phyloP scores from a whole-genome alignment of 768 basidiomycete genomes.

The Termitomyces sp. region DNA sequence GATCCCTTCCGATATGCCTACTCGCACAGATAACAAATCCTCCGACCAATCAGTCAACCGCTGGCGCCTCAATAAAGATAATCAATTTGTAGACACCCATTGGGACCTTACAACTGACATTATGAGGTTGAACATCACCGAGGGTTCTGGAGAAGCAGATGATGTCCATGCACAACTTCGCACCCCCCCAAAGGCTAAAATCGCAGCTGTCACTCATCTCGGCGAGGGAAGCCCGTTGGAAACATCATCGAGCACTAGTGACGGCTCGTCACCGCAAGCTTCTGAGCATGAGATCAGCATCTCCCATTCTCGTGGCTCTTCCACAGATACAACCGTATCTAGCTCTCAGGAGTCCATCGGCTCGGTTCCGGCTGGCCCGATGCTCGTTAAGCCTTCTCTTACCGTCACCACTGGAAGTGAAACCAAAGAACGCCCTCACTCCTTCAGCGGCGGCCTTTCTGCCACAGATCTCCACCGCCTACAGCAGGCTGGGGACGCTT shows the following conservation, averaged over 20 bases:
- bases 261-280: slow-evolving; percentile 67
- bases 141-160: slow-evolving; percentile 46
- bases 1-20: slow-evolving; percentile 39
- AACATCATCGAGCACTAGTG: slow-evolving; percentile 64
- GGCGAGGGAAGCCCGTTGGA: slow-evolving; percentile 70
- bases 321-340: slow-evolving; percentile 68
- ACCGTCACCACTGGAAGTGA: slow-evolving; percentile 50
- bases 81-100: slow-evolving; percentile 57
- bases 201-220: slow-evolving; percentile 50
- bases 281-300: slow-evolving; percentile 62
- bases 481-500: slow-evolving; percentile 57
- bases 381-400: slow-evolving; percentile 50
- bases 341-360: slow-evolving; percentile 51
- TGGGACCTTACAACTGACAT: slow-evolving; percentile 77
- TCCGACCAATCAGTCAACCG: slow-evolving; percentile 43
- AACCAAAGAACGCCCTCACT: slow-evolving; percentile 74
- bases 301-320: slow-evolving; percentile 78
- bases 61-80: slow-evolving; percentile 62
- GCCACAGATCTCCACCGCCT: slow-evolving; percentile 70
- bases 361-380: slow-evolving; percentile 50
- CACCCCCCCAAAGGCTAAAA: slow-evolving; percentile 66
- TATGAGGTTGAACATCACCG: slow-evolving; percentile 63
- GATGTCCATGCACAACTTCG: slow-evolving; percentile 50
- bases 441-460: slow-evolving; percentile 76
- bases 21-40: slow-evolving; percentile 35